These are phyloP conservation scores for Corynespora cassiicola DNA, from an alignment of 2,329 filamentous ascomycete species.

Conservation along the genomic window DNA sequence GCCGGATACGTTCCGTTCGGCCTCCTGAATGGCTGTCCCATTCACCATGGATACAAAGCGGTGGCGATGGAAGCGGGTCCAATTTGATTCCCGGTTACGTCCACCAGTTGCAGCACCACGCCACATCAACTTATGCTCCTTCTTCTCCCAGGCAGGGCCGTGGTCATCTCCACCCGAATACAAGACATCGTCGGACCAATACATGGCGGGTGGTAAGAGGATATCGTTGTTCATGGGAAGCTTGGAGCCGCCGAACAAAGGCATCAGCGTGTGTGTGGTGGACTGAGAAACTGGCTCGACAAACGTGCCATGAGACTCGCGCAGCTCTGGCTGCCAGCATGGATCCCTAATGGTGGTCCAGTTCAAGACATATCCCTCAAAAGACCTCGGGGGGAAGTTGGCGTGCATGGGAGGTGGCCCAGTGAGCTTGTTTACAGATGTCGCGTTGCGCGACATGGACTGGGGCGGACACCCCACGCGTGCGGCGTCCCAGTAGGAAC, in stretches of 20 bases:
- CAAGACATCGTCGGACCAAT: slow-evolving; percentile 53
- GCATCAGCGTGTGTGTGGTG: slow-evolving; percentile 53
- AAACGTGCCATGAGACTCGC: slow-evolving; percentile 55
- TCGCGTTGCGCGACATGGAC: slow-evolving; percentile 43
- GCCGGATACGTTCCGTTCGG: slow-evolving; percentile 48
- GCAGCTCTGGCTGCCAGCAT: slow-evolving; percentile 54
- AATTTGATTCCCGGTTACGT: slow-evolving; percentile 61
- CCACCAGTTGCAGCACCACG: slow-evolving; percentile 57
- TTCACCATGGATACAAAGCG: slow-evolving; percentile 79
- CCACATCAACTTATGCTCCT: slow-evolving; percentile 53
- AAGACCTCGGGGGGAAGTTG: slow-evolving; percentile 37
- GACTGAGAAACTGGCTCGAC: slow-evolving; percentile 56
- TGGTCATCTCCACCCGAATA: slow-evolving; percentile 51
- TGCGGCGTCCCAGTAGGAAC: slow-evolving; percentile 51
- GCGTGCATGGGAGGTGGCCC: slow-evolving; percentile 40
- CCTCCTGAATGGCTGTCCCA: slow-evolving; percentile 61
- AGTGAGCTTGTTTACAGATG: slow-evolving; percentile 43
- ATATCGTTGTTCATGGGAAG: slow-evolving; percentile 60
- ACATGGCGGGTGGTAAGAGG: slow-evolving; percentile 57
- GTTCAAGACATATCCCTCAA: slow-evolving; percentile 55
- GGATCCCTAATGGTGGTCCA: slow-evolving; percentile 54
- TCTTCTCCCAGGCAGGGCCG: slow-evolving; percentile 50
- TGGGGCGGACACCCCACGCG: slow-evolving; percentile 50
- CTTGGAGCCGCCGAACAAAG: slow-evolving; percentile 59
- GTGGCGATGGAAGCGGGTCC: slow-evolving; percentile 77